Evolutionary conservation across 2,329 filamentous ascomycete genomes (phyloP).

Genomic region (Stagonosporopsis cucurbitacearum): DNA sequence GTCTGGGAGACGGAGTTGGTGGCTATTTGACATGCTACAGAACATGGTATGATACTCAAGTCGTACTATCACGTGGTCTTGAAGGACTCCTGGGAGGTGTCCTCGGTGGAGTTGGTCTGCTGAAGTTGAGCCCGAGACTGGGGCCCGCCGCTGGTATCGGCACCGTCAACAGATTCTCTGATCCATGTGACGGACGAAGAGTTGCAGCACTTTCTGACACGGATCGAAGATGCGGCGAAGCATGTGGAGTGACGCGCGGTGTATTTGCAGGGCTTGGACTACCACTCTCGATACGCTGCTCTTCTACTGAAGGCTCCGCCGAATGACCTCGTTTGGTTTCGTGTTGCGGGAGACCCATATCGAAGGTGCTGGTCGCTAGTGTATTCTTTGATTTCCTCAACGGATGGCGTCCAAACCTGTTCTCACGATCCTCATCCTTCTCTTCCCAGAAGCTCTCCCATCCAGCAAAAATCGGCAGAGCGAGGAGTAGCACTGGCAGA

Average conservation of each 20-base stretch:
- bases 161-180: conserved; percentile 9
- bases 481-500: conserved; percentile 38
- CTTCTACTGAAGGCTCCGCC: conserved; percentile 23
- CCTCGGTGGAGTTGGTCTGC: conserved; percentile 8
- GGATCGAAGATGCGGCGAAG: conserved; percentile 4
- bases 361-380: conserved; percentile 7
- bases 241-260: background rate
- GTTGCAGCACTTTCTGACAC: background rate
- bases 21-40: background rate
- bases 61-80: background rate
- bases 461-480: conserved; percentile 40
- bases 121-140: conserved; percentile 6
- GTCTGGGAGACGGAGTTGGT: conserved; percentile 39
- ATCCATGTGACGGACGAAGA: background rate
- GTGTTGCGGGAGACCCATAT: background rate
- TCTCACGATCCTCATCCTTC: conserved; percentile 33
- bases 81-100: conserved; percentile 13
- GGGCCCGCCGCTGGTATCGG: conserved; percentile 16
- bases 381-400: conserved; percentile 18
- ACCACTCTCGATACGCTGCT: conserved; percentile 23
- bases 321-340: conserved; percentile 7
- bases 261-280: conserved; percentile 8
- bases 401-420: conserved; percentile 21
- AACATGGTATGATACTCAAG: background rate
- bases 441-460: conserved; percentile 43